These are phyloP conservation scores for Termitomyces sp. DNA, from an alignment of 768 basidiomycete genomes.

Conservation along the genomic window DNA sequence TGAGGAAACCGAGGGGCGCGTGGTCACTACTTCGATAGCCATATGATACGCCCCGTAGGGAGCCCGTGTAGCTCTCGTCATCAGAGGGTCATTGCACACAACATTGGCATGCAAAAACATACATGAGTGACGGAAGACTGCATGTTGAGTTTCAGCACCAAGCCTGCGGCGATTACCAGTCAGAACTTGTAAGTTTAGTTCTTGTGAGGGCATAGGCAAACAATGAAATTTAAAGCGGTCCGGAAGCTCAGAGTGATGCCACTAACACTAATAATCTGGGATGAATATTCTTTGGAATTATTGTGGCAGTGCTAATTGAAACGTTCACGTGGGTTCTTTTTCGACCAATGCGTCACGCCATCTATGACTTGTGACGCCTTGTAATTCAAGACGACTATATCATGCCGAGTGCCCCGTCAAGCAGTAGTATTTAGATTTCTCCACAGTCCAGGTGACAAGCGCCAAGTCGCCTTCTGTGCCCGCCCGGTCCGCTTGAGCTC, in stretches of 20 bases:
- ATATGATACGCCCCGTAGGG: neutral
- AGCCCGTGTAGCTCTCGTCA: neutral
- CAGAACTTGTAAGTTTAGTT: neutral
- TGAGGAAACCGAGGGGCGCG: slow-evolving; percentile 1
- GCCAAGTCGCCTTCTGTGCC: neutral
- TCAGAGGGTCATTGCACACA: neutral
- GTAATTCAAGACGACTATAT: neutral
- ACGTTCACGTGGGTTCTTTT: no score
- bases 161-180: neutral
- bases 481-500: slow-evolving; percentile 6
- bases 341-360: neutral
- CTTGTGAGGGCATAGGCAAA: neutral
- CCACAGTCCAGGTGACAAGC: neutral
- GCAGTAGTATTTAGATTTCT: neutral
- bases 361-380: neutral
- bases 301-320: neutral
- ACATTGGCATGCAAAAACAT: no score
- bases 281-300: neutral
- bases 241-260: neutral
- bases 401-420: neutral
- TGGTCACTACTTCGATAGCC: neutral
- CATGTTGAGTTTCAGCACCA: neutral
- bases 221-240: neutral
- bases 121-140: neutral
- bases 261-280: neutral